These are phyloP conservation scores for Sclerotinia nivalis DNA, from an alignment of 2,329 filamentous ascomycete genomes.

Conservation along the genomic window DNA sequence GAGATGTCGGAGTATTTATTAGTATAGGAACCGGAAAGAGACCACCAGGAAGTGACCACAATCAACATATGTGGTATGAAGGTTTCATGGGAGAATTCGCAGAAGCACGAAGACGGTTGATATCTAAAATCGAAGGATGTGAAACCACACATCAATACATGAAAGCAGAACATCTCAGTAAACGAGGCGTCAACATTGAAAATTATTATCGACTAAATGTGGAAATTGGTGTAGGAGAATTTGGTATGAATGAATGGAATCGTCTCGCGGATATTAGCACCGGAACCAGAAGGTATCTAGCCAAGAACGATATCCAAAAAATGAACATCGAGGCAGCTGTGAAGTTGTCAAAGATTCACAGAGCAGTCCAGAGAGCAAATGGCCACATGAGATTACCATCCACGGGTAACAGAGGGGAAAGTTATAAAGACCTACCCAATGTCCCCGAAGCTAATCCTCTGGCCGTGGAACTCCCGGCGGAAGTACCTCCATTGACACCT, in stretches of 20 bases:
- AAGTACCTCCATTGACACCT: slow-evolving; percentile 37
- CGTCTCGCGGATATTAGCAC: slow-evolving; percentile 94
- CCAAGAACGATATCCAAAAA: slow-evolving; percentile 69
- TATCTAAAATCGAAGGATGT: slow-evolving; percentile 92
- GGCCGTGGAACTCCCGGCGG: slow-evolving; percentile 59
- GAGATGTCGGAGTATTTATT: slow-evolving; percentile 88
- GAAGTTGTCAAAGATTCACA: slow-evolving; percentile 81
- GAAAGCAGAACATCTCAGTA: slow-evolving; percentile 73
- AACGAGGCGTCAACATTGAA: slow-evolving; percentile 78
- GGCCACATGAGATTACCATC: slow-evolving; percentile 17
- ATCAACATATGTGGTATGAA: slow-evolving; percentile 85
- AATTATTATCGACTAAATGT: slow-evolving; percentile 98
- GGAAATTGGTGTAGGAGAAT: slow-evolving; percentile 92
- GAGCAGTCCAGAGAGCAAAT: slow-evolving; percentile 56
- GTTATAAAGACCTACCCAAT: slow-evolving; percentile 32
- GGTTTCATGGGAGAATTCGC: slow-evolving; percentile 90
- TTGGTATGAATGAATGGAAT: slow-evolving; percentile 98
- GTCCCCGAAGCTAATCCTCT: slow-evolving; percentile 44
- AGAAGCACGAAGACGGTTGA: slow-evolving; percentile 80
- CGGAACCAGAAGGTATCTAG: slow-evolving; percentile 80
- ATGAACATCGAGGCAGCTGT: slow-evolving; percentile 75
- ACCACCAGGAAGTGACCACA: slow-evolving; percentile 65
- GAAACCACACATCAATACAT: slow-evolving; percentile 88
- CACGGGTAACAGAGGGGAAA: slow-evolving; percentile 12
- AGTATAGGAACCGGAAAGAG: slow-evolving; percentile 94